Evolutionary conservation across 257 asterid genomes (phyloP), one percentile per base, ranked within the genome.

Genomic region (Henckelia pumila): DNA sequence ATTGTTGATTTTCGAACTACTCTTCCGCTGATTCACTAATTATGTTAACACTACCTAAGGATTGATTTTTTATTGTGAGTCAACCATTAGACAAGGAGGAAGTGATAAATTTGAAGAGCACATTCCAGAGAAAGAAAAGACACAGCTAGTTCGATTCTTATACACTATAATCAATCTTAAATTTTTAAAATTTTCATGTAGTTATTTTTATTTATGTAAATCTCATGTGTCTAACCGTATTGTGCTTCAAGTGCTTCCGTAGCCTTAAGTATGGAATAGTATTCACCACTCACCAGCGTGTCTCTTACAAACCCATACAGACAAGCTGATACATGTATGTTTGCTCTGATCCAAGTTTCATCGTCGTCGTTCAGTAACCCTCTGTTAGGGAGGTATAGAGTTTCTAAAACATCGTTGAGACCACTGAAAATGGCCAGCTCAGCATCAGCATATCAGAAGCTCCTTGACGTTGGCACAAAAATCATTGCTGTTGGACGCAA

Each of bases 401-500:
- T 33, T 60, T 56, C 71, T 16, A 52, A 16, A 55, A 22, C 59
- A 72, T n/a, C 52, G 58, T 1, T 69, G 21, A 64, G 21, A 53
- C 32, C 63, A 33, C 75, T 52, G 76, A 78, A 55, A 21, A 88
- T 86, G 98, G 86, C 97, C 62, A 40, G 93, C 26, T 55, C 96
- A 71, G 64, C 88, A n/a, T 69, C 86, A 57, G 86, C 89, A 28
- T 77, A 64, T 70, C 86, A 82, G 80, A 89, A 92, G 72, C 96
- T 92, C 68, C 73, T 92, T 20, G 67, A 75, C 50, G 84, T 75
- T 63, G 94, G 96, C 68, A 89, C 97, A 64, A 93, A 93, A 67
- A 88, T 93, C 84, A 78, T 93, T 75, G 95, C 78, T 79, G 98
- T 93, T 69, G 97, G 98, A 62, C 96, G 98, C 32, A 93, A 93